Conservation (phyloP, 495 filamentous ascomycete species). For the Glutinoglossum americanum region DNA sequence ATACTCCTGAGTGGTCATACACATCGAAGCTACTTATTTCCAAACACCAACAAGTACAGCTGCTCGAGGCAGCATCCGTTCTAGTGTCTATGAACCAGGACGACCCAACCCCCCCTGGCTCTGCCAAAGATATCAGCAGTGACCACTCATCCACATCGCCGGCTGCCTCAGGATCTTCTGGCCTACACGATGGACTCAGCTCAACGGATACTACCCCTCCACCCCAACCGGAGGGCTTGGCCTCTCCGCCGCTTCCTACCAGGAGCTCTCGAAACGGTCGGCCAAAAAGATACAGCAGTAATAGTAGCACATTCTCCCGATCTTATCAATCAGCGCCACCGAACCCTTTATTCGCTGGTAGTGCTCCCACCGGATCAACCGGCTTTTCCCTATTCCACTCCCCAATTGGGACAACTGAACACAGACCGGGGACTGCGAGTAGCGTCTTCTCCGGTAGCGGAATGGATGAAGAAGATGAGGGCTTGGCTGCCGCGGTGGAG, state of each 20-base stretch:
- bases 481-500: constrained; percentile 77
- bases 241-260: constrained; percentile 12
- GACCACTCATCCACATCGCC: constrained; percentile 69
- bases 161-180: constrained; percentile 54
- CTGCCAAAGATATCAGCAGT: constrained; percentile 43
- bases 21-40: constrained; percentile 97
- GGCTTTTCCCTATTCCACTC: constrained; percentile 11
- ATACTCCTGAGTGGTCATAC: constrained; percentile 92
- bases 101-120: constrained; percentile 31
- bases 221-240: constrained; percentile 30
- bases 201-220: constrained; percentile 38
- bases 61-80: constrained; percentile 88
- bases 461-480: constrained; percentile 49
- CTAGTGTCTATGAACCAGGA: constrained; percentile 77
- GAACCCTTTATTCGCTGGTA: constrained; percentile 25
- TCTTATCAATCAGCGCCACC: constrained; percentile 66
- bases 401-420: constrained; percentile 8
- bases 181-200: constrained; percentile 43
- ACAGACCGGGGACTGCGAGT: constrained; percentile 18
- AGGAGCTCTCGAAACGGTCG: constrained; percentile 25
- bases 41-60: constrained; percentile 97
- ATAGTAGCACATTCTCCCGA: constrained; percentile 47
- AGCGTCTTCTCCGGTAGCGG: constrained; percentile 21
- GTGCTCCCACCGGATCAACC: constrained; percentile 13
- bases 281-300: constrained; percentile 34